Conservation (phyloP, 441 rosid species). For the Dalechampia spathulata region DNA sequence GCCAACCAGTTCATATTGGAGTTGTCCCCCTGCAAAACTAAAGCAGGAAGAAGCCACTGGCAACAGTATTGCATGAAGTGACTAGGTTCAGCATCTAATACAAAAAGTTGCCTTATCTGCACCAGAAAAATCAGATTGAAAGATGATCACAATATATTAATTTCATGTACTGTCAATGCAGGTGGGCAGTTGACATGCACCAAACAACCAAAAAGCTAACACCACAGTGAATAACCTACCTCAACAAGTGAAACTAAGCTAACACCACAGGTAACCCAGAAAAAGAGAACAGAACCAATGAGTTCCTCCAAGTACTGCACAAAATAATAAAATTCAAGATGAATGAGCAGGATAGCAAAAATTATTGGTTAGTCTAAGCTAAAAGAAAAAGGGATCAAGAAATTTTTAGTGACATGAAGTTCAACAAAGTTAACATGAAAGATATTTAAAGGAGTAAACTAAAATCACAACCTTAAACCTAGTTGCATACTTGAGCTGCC, state of each 20-base stretch:
- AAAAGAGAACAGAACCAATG: conserved; percentile 72
- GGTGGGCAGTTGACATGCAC: not conserved
- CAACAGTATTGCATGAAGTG: conserved; percentile 81
- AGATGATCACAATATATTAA: not conserved
- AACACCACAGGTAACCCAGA: conserved; percentile 89
- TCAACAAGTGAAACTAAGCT: conserved; percentile 86
- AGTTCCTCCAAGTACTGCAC: conserved; percentile 94
- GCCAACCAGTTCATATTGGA: conserved; percentile 72
- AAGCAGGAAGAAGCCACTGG: conserved; percentile 94
- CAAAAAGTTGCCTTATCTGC: conserved; percentile 68
- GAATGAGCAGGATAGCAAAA: not conserved
- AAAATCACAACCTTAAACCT: conserved; percentile 61
- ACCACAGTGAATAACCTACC: conserved; percentile 42
- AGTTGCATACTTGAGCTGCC: conserved; percentile 64
- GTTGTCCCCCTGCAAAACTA: conserved; percentile 55
- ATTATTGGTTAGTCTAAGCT: not conserved
- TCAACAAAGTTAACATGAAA: conserved; percentile 3
- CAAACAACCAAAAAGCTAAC: not conserved
- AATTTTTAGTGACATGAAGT: not conserved
- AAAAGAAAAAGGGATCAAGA: too few species aligned
- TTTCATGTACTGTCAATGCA: not conserved
- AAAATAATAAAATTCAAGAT: conserved; percentile 1
- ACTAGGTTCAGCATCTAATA: conserved; percentile 63
- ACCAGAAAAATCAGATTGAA: conserved; percentile 18
- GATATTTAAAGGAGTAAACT: conserved; percentile 7